Evolutionary conservation across 2,329 filamentous ascomycete genomes (phyloP).

Genomic region (Hirsutella rhossiliensis): DNA sequence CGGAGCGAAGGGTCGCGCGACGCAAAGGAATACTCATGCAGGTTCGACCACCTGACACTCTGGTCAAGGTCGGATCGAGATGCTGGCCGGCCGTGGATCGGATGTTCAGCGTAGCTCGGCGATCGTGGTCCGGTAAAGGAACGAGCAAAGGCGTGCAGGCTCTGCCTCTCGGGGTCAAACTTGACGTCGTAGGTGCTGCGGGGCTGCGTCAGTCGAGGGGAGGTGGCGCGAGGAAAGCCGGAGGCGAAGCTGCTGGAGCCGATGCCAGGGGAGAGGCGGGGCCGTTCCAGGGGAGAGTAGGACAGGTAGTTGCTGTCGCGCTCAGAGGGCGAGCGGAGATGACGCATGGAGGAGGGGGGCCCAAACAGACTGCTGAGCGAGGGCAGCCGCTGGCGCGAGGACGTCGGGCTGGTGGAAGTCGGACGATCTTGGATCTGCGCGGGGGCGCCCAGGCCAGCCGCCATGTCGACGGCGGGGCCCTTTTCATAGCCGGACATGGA

Average conservation of each 20-base stretch:
- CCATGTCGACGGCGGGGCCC: constrained; percentile 29
- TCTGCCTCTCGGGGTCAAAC: constrained; percentile 28
- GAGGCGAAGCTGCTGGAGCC: constrained; percentile 29
- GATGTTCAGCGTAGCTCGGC: constrained; percentile 27
- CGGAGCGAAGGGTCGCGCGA: constrained; percentile 25
- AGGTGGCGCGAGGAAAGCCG: constrained; percentile 32
- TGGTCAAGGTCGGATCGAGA: constrained; percentile 22
- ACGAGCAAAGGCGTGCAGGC: constrained; percentile 13
- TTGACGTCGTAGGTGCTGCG: constrained; percentile 34
- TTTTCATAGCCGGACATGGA: constrained; percentile 49
- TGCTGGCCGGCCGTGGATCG: constrained; percentile 21
- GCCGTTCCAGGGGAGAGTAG: constrained; percentile 34
- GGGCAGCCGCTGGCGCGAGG: constrained; percentile 36
- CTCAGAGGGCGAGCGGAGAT: constrained; percentile 34
- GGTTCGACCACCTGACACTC: constrained; percentile 23
- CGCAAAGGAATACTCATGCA: constrained; percentile 33
- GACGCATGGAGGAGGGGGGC: constrained; percentile 29
- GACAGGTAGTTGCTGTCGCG: constrained; percentile 28
- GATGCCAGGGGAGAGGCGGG: constrained; percentile 24
- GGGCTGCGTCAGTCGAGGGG: constrained; percentile 27
- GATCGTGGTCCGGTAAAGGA: constrained; percentile 32
- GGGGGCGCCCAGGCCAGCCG: constrained; percentile 16
- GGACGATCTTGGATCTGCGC: constrained; percentile 24
- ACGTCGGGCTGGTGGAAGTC: constrained; percentile 17
- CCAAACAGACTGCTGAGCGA: constrained; percentile 46